A percentile compares a stretch with the other conserved stretches of the same genome.
phyloP scores from a whole-genome alignment of 495 filamentous ascomycete species.

The Aspergillus affinis region DNA sequence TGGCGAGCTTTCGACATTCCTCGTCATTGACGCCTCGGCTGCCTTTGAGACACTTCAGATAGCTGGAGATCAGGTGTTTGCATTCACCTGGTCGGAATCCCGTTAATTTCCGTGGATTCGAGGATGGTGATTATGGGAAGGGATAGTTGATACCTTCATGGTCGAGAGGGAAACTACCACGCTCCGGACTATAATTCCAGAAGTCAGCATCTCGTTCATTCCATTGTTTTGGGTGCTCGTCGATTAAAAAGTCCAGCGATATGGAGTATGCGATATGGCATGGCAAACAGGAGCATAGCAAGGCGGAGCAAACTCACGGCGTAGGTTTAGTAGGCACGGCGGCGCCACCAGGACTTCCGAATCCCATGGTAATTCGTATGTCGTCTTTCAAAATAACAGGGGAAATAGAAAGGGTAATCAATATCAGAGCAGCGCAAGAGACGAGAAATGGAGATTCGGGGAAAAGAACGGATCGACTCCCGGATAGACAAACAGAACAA shows the following conservation, averaged over 20 bases:
- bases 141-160: slow-evolving; percentile 68
- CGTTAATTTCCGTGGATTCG: slow-evolving; percentile 50
- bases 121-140: not conserved
- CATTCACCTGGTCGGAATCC: slow-evolving; percentile 86
- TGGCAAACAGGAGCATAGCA: not conserved
- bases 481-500: slow-evolving; percentile 38
- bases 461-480: slow-evolving; percentile 1
- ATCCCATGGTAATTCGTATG: slow-evolving; percentile 46
- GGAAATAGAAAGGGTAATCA: slow-evolving; percentile 2
- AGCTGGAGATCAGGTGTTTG: slow-evolving; percentile 78
- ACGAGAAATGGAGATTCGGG: not conserved
- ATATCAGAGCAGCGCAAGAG: not conserved
- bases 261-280: not conserved
- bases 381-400: not conserved
- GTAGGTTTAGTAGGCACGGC: slow-evolving; percentile 68
- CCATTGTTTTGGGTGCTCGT: not conserved
- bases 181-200: slow-evolving; percentile 66
- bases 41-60: slow-evolving; percentile 81
- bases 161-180: slow-evolving; percentile 94
- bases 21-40: slow-evolving; percentile 80
- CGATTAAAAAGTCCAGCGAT: not conserved
- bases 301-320: slow-evolving; percentile 58
- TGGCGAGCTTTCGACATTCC: slow-evolving; percentile 80
- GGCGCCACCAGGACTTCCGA: slow-evolving; percentile 76
- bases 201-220: not conserved